Conservation (phyloP, 805 yeast species). For the Saccharomyces paradoxus region DNA sequence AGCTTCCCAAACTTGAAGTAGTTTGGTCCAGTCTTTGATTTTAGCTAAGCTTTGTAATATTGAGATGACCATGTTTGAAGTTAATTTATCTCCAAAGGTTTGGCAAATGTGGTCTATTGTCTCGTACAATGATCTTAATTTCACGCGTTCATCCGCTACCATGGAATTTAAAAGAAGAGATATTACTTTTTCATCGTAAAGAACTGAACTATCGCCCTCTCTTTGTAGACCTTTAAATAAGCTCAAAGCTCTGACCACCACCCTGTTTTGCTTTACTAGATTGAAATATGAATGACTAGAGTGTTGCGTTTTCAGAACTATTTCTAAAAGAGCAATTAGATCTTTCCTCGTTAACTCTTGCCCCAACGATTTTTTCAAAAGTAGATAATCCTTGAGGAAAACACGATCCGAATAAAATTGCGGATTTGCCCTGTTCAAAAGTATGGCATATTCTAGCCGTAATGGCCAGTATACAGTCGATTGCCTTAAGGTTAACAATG, state of each 20-base stretch:
- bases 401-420: conserved; percentile 4
- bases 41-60: conserved; percentile 15
- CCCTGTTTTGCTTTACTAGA: conserved; percentile 8
- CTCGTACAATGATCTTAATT: conserved; percentile 14
- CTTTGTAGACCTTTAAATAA: conserved; percentile 7
- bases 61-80: conserved; percentile 8
- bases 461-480: conserved; percentile 15
- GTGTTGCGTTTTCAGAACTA: conserved; percentile 5
- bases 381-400: conserved; percentile 15
- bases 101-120: conserved; percentile 12
- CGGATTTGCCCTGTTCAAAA: conserved; percentile 12
- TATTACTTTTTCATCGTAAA: conserved; percentile 15
- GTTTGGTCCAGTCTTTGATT: conserved; percentile 15
- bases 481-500: conserved; percentile 5
- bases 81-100: conserved; percentile 2
- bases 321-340: conserved; percentile 12
- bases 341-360: conserved; percentile 12
- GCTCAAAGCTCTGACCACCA: conserved; percentile 7
- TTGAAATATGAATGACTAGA: conserved; percentile 10
- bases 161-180: conserved; percentile 14
- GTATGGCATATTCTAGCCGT: conserved; percentile 13
- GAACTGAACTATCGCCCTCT: conserved; percentile 1
- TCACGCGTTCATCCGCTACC: conserved; percentile 7
- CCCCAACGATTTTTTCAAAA: conserved; percentile 15
- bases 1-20: conserved; percentile 21